Base-by-base conservation (phyloP, 1,139 yeast genomes). In the Hansenula lynferdii region DNA sequence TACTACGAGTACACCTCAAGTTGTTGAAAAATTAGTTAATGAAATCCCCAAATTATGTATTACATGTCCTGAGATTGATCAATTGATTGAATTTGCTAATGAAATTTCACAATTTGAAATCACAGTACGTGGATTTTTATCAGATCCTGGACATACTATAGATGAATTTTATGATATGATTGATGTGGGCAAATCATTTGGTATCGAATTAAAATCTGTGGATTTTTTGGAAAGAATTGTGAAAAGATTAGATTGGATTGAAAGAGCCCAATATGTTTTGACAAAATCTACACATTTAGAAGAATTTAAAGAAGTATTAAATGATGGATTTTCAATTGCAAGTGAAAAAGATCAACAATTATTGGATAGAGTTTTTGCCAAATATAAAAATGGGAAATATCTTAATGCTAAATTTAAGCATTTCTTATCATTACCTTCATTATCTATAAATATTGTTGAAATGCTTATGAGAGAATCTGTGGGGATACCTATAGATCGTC, bases 1-100 rank as follows among this genome's bases (percentile, higher is more conserved):
- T 35, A 37, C 10, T 48, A 54, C 9, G 40, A 36, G 44, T 37
- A 41, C 53, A 36, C 55, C 58, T 4, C 51, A 49, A 6, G 49
- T 52, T 17, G 51, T 72, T 26, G 62, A 65, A 37, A 37, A 37
- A 4, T 51, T 84, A 19, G 55, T 81, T 8, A 66, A 64, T 10
- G 67, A 66, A 36, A 72, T 81, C 8, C 74, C 79, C 1, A 50
- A 56, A 0, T 53, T 81, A 37, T 70, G 74, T 19, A 75, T 83
- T 41, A 58, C 69, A 4, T 64, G 78, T 27, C 69, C 77, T 1
- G 92, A 83, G 53, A 67, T 78, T 42, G 80, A 74, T n/a, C 80
- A 74, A 48, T 59, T 84, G 8, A 45, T 70, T 10, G 82, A 75
- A 44, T 69, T 80, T 38, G 71, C 72, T 19, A 59, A 54, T 27